Evolutionary conservation across 2,329 filamentous ascomycete species (phyloP).

Genomic region (Aurifilum marmelostoma): DNA sequence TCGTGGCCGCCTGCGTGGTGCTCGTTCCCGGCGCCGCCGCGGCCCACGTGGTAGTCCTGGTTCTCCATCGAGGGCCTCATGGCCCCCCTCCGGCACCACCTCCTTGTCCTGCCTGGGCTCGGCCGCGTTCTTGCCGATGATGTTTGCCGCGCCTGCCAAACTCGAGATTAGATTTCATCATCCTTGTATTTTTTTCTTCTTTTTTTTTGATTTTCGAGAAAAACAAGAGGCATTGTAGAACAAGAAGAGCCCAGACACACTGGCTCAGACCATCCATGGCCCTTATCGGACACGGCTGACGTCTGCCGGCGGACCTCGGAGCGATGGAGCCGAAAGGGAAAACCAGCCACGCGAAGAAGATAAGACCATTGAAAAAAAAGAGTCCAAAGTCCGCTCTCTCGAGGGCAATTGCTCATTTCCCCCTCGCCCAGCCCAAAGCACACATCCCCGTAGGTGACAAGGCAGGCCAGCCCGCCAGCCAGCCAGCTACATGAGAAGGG

Average conservation of each 20-base stretch:
- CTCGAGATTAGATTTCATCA: too few relatives aligned
- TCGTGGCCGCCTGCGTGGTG: conserved; percentile 40
- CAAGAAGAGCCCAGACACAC: not conserved
- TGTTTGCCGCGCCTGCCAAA: conserved; percentile 59
- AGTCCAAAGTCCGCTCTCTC: not conserved
- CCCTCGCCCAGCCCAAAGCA: not conserved
- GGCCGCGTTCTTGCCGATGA: conserved; percentile 51
- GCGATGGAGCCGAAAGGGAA: not conserved
- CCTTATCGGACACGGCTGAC: conserved; percentile 4
- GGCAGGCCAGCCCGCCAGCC: not conserved
- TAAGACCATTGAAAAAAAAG: not conserved
- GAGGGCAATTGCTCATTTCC: not conserved
- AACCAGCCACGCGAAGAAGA: conserved; percentile 6
- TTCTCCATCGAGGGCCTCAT: conserved; percentile 52
- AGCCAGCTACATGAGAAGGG: not conserved
- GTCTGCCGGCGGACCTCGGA: not conserved
- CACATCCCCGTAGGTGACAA: not conserved
- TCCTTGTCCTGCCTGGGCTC: conserved; percentile 53
- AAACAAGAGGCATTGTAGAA: too few relatives aligned
- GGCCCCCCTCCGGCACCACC: conserved; percentile 56
- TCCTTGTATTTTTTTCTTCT: too few relatives aligned
- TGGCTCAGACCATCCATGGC: not conserved
- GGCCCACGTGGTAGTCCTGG: conserved; percentile 60
- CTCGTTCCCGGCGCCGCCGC: conserved; percentile 64
- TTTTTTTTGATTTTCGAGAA: too few relatives aligned